These are phyloP conservation scores for Trematosphaeria pertusa DNA, from an alignment of 2,329 filamentous ascomycete species.

Conservation along the genomic window DNA sequence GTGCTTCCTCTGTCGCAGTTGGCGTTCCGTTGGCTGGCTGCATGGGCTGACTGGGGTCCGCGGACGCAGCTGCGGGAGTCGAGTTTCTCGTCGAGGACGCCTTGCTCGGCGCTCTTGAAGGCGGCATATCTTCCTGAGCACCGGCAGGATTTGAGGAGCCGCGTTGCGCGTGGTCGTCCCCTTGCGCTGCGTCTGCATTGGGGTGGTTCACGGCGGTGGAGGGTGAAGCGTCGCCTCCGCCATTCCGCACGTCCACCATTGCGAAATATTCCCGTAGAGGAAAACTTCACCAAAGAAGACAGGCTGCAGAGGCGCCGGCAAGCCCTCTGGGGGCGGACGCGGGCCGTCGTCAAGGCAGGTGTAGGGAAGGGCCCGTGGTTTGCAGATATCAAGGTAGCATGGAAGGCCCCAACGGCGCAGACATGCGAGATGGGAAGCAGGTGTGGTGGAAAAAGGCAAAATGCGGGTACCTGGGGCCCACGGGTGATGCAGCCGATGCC, in stretches of 20 bases:
- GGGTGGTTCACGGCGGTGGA: conserved; percentile 39
- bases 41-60: conserved; percentile 31
- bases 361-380: conserved; percentile 34
- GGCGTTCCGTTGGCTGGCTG: conserved; percentile 36
- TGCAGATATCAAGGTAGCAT: conserved; percentile 48
- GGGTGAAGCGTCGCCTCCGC: conserved; percentile 43
- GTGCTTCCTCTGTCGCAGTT: conserved; percentile 33
- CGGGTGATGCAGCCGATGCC: conserved; percentile 28
- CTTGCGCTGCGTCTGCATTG: conserved; percentile 36
- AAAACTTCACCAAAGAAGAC: conserved; percentile 25
- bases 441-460: conserved; percentile 21
- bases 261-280: conserved; percentile 28
- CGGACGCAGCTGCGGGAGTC: conserved; percentile 36
- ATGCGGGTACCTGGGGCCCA: conserved; percentile 12
- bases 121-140: conserved; percentile 34
- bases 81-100: conserved; percentile 44
- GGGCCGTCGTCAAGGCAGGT: conserved; percentile 35
- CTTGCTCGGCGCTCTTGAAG: conserved; percentile 42
- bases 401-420: conserved; percentile 42
- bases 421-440: conserved; percentile 34
- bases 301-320: conserved; percentile 26
- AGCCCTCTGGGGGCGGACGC: conserved; percentile 26
- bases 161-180: conserved; percentile 37
- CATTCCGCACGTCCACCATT: conserved; percentile 47
- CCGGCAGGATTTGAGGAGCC: conserved; percentile 23